A percentile compares a stretch with the other conserved stretches of the same genome.
Conservation (phyloP, 1,284 basidiomycete genomes). For the Apiotrichum gamsii region DNA sequence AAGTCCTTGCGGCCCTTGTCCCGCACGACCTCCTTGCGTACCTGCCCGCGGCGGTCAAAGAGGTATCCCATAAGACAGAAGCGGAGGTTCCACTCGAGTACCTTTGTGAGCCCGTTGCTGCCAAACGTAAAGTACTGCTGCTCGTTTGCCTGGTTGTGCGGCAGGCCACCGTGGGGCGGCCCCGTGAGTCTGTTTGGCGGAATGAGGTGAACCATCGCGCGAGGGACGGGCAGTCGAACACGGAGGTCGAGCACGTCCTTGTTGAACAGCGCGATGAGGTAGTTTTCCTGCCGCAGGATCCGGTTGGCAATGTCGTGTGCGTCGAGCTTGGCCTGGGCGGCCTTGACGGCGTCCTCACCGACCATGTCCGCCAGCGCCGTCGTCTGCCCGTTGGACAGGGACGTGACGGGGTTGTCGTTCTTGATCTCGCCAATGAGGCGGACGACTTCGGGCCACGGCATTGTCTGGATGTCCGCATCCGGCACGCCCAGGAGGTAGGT, state of each 20-base stretch:
- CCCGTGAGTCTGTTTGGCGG: conserved; percentile 29
- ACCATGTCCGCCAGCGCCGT: conserved; percentile 43
- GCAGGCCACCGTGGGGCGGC: conserved; percentile 20
- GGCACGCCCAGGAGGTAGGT: conserved; percentile 55
- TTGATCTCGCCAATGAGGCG: conserved; percentile 77
- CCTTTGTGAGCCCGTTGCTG: conserved; percentile 61
- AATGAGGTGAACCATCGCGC: conserved; percentile 33
- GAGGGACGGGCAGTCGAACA: conserved; percentile 62
- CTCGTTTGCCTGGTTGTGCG: conserved; percentile 11
- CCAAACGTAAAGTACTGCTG: conserved; percentile 40
- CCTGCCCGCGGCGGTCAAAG: conserved; percentile 79
- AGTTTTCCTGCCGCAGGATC: conserved; percentile 96
- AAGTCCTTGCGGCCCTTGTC: conserved; percentile 69
- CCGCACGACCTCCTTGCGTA: conserved; percentile 83
- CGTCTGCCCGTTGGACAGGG: conserved; percentile 54
- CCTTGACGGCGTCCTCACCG: conserved; percentile 38
- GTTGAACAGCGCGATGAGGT: conserved; percentile 94
- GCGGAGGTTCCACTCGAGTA: conserved; percentile 91
- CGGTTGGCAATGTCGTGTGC: conserved; percentile 76
- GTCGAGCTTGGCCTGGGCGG: conserved; percentile 64
- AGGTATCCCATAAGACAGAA: conserved; percentile 92
- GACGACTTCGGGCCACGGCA: conserved; percentile 93
- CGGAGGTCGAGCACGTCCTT: conserved; percentile 87
- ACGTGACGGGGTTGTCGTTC: conserved; percentile 83
- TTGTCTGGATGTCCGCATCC: conserved; percentile 86